Percentiles rank a stretch among this genome's conserved stretches.
phyloP scores from a whole-genome alignment of 768 basidiomycete genomes.

The Pleurotus djamor region DNA sequence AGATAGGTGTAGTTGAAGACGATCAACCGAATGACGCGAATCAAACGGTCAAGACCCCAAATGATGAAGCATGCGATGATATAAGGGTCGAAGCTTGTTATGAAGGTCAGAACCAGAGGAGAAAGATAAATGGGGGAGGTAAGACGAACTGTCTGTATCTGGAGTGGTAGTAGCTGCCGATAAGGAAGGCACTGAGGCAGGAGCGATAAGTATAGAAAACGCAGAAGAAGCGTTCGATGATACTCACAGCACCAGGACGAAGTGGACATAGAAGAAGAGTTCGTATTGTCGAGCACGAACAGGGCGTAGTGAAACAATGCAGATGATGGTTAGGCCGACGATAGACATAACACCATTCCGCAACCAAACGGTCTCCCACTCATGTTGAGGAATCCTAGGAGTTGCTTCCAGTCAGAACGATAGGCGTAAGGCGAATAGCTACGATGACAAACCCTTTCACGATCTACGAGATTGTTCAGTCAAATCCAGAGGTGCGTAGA shows the following conservation, averaged over 20 bases:
- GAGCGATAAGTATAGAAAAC: background rate
- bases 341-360: slow-evolving; percentile 29
- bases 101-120: background rate
- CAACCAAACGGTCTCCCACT: slow-evolving; percentile 16
- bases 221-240: background rate
- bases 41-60: slow-evolving; percentile 40
- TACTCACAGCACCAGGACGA: slow-evolving; percentile 34
- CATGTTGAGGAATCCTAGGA: background rate
- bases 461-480: background rate
- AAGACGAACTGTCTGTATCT: background rate
- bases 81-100: slow-evolving; percentile 22
- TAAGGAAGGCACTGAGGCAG: slow-evolving; percentile 2
- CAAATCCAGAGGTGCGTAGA: background rate
- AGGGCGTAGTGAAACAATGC: slow-evolving; percentile 32
- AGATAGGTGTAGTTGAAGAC: slow-evolving; percentile 34
- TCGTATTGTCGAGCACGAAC: slow-evolving; percentile 35
- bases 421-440: background rate
- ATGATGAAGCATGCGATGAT: slow-evolving; percentile 36
- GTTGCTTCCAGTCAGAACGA: background rate
- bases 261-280: slow-evolving; percentile 38
- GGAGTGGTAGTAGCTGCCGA: slow-evolving; percentile 9
- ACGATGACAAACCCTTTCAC: background rate
- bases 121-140: background rate
- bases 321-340: slow-evolving; percentile 25
- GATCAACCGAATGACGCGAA: slow-evolving; percentile 34